Percentiles rank a stretch among this genome's conserved stretches.
These are phyloP conservation scores for Sicyos edulis DNA, from an alignment of 306 rosid species.

Conservation along the genomic window DNA sequence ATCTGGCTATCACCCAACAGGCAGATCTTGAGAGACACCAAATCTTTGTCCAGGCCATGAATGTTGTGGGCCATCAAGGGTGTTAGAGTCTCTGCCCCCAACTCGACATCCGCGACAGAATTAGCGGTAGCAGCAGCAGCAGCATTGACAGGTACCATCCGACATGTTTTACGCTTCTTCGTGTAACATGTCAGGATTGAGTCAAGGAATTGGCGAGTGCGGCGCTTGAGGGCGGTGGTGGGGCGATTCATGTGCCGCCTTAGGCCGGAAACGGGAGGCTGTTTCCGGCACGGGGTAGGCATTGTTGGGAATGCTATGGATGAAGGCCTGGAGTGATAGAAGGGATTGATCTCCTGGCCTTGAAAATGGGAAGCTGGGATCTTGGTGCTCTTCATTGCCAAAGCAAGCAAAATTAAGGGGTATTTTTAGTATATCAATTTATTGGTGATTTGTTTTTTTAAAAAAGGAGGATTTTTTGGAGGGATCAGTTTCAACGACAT, in stretches of 20 bases:
- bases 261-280: constrained; percentile 20
- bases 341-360: constrained; percentile 40
- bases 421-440: constrained; percentile 9
- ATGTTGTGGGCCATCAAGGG: constrained; percentile 20
- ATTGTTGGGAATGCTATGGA: constrained; percentile 25
- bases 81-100: neutral
- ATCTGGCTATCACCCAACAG: constrained; percentile 75
- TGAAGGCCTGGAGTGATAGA: constrained; percentile 41
- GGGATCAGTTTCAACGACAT: constrained; percentile 48
- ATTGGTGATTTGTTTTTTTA: no score
- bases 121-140: no score
- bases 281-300: constrained; percentile 26
- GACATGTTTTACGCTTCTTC: constrained; percentile 40
- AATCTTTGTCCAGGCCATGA: constrained; percentile 50
- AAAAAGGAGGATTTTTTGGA: no score
- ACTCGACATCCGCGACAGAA: neutral
- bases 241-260: constrained; percentile 39
- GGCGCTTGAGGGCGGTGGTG: constrained; percentile 49
- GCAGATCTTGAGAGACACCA: constrained; percentile 78
- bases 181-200: constrained; percentile 44
- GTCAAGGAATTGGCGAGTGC: constrained; percentile 44
- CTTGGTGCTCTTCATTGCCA: constrained; percentile 7
- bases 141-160: constrained; percentile 33
- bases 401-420: neutral
- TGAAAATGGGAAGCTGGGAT: constrained; percentile 32